Conservation (phyloP, 2,329 filamentous ascomycete species). For the Plectosphaerella sp. region DNA sequence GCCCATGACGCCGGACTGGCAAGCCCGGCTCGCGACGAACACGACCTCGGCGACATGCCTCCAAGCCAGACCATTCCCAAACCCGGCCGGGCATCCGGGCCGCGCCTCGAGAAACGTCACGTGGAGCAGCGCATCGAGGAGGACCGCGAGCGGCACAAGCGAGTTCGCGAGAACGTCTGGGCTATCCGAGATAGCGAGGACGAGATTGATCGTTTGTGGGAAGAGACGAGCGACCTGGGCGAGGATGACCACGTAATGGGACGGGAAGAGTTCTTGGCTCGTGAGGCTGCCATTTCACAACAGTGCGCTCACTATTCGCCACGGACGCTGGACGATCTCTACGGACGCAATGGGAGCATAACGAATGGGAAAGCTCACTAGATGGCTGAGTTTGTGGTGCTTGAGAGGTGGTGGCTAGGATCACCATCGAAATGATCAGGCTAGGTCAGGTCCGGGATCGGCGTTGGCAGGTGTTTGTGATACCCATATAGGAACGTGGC, state of each 20-base stretch:
- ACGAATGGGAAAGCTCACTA: neutral
- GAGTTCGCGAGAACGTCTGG: constrained; percentile 89
- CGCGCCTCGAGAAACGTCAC: constrained; percentile 71
- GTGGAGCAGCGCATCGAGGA: constrained; percentile 97
- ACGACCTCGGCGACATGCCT: constrained; percentile 34
- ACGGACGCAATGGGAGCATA: neutral
- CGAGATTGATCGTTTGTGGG: constrained; percentile 80
- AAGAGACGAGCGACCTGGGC: constrained; percentile 79
- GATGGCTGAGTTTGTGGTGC: neutral
- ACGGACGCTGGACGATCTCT: neutral
- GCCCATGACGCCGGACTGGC: constrained; percentile 49
- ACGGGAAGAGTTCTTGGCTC: constrained; percentile 64
- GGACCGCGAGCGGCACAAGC: constrained; percentile 90
- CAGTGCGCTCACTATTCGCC: constrained; percentile 6
- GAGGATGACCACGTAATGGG: constrained; percentile 80
- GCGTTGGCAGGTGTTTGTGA: too few relatives aligned
- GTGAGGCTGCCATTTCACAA: constrained; percentile 22
- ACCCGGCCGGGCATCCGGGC: constrained; percentile 23
- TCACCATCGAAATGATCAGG: neutral
- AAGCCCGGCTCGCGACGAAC: constrained; percentile 40
- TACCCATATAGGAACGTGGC: too few relatives aligned
- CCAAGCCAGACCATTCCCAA: constrained; percentile 35
- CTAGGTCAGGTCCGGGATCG: too few relatives aligned
- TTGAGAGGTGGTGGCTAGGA: neutral
- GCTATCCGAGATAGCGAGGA: constrained; percentile 64